phyloP scores from a whole-genome alignment of 1,284 basidiomycete species.

The Apiotrichum gamsii region DNA sequence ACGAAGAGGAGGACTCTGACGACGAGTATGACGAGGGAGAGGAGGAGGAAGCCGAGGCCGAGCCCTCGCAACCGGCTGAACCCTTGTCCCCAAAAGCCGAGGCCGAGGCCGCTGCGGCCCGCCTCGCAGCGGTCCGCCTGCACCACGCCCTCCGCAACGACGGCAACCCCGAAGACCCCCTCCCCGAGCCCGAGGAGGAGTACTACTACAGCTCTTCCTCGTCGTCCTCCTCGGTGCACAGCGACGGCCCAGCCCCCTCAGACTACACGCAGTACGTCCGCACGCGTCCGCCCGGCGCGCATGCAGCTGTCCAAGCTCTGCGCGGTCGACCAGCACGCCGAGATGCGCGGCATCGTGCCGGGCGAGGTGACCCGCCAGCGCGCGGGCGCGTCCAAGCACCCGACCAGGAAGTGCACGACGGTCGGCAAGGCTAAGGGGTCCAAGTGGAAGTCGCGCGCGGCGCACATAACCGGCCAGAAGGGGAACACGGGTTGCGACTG shows the following conservation, averaged over 20 bases:
- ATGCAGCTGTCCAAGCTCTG: slow-evolving; percentile 16
- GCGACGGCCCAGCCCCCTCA: slow-evolving; percentile 22
- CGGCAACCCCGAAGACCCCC: slow-evolving; percentile 17
- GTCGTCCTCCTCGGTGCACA: slow-evolving; percentile 13
- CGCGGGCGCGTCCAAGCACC: slow-evolving; percentile 65
- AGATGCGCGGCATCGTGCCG: slow-evolving; percentile 55
- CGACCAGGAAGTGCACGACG: slow-evolving; percentile 62
- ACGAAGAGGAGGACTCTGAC: slow-evolving; percentile 43
- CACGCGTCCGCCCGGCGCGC: slow-evolving; percentile 6
- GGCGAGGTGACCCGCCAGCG: slow-evolving; percentile 60
- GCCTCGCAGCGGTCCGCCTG: slow-evolving; percentile 35
- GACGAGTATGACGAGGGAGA: slow-evolving; percentile 38
- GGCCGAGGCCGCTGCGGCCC: slow-evolving; percentile 17
- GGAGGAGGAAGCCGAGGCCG: slow-evolving; percentile 40
- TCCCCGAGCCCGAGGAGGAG: slow-evolving; percentile 10
- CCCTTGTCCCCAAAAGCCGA: slow-evolving; percentile 40
- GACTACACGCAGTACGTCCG: slow-evolving; percentile 40
- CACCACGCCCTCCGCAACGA: slow-evolving; percentile 39
- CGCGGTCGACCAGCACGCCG: slow-evolving; percentile 18
- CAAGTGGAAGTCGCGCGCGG: slow-evolving; percentile 72
- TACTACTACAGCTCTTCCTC: slow-evolving; percentile 25
- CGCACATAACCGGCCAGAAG: slow-evolving; percentile 58
- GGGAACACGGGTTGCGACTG: background rate
- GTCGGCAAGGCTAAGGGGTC: slow-evolving; percentile 70
- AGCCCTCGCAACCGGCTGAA: slow-evolving; percentile 37